Evolutionary conservation across 1,284 basidiomycete genomes (phyloP).

Genomic region (Mixia osmundae): DNA sequence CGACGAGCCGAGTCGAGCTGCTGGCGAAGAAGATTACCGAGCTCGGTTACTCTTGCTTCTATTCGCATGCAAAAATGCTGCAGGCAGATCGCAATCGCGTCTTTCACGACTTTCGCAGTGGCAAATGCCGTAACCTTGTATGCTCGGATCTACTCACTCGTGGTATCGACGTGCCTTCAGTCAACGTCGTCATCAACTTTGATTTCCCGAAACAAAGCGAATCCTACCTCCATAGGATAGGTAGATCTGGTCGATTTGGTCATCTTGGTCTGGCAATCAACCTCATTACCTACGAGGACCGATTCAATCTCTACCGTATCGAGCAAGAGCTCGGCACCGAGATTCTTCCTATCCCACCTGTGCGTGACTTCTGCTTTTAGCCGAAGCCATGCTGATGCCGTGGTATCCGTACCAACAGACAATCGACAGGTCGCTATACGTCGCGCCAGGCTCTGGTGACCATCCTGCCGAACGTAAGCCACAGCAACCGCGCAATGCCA

Average conservation of each 20-base stretch:
- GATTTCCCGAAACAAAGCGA: conserved; percentile 90
- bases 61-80: conserved; percentile 98
- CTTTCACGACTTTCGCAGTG: conserved; percentile 98
- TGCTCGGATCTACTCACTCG: conserved; percentile 90
- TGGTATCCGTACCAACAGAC: neutral
- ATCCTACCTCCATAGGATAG: conserved; percentile 92
- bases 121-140: conserved; percentile 92
- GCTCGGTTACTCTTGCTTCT: conserved; percentile 98
- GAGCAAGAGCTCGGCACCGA: conserved; percentile 97
- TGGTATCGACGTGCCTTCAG: conserved; percentile 98
- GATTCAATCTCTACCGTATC: conserved; percentile 92
- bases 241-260: conserved; percentile 89
- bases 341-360: conserved; percentile 82
- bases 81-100: conserved; percentile 96
- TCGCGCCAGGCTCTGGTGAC: conserved; percentile 7
- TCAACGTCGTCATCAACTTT: conserved; percentile 99
- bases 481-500: neutral
- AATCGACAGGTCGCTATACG: conserved; percentile 16
- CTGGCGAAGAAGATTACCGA: conserved; percentile 98
- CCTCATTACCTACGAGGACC: conserved; percentile 51
- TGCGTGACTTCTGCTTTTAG: neutral
- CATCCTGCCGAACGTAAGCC: neutral
- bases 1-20: conserved; percentile 95
- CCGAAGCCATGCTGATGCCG: too few species aligned
- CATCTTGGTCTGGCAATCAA: conserved; percentile 95